Conservation (phyloP, 2,329 filamentous ascomycete genomes). For the Ascochyta rabiei region DNA sequence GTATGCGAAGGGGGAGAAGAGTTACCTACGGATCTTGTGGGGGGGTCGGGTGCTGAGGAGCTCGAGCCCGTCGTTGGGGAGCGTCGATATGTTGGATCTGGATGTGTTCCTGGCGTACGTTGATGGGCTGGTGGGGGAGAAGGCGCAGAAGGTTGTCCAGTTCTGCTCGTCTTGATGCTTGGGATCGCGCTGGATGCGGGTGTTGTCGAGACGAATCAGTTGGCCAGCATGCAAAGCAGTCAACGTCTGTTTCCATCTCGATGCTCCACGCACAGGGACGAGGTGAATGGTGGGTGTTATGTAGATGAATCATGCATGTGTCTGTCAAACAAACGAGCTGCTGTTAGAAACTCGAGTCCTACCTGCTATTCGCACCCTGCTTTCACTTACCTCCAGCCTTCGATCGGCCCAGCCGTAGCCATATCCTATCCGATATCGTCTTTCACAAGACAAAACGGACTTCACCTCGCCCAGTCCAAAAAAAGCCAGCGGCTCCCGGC, state of each 20-base stretch:
- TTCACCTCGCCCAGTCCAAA: too few species aligned
- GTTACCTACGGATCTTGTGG: conserved; percentile 72
- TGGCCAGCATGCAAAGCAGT: not conserved
- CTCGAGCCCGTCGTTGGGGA: conserved; percentile 70
- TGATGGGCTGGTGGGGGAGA: conserved; percentile 69
- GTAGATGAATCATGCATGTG: too few species aligned
- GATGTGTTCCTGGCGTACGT: conserved; percentile 71
- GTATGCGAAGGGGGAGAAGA: conserved; percentile 48
- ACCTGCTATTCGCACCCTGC: not conserved
- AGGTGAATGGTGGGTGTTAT: not conserved
- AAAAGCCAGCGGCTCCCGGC: too few species aligned
- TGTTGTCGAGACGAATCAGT: not conserved
- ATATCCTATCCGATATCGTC: not conserved
- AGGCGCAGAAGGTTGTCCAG: conserved; percentile 50
- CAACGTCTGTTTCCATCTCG: not conserved
- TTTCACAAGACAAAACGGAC: too few species aligned
- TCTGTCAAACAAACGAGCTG: too few species aligned
- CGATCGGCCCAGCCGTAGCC: not conserved
- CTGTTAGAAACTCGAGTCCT: not conserved
- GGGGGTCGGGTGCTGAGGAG: conserved; percentile 70
- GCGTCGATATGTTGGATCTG: conserved; percentile 73
- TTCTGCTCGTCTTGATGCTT: conserved; percentile 37
- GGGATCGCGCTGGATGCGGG: too few species aligned
- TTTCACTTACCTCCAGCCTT: not conserved
- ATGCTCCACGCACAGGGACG: not conserved